Evolutionary conservation across 2,329 filamentous ascomycete genomes (phyloP).

Genomic region (Aureobasidium sp.): DNA sequence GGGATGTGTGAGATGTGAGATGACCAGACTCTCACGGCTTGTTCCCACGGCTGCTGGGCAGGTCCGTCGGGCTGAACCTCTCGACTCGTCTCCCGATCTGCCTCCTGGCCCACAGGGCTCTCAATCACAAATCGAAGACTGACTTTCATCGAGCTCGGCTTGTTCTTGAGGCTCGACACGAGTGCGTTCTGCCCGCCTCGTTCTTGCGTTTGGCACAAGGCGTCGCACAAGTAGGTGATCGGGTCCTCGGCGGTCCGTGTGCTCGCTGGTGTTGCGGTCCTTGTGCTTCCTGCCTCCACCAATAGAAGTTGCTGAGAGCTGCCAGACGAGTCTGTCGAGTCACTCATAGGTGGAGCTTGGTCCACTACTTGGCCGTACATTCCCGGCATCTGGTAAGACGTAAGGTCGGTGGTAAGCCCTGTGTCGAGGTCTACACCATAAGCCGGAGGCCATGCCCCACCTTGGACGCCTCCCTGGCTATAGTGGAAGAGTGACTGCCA

Average conservation of each 20-base stretch:
- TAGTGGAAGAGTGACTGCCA: too few relatives aligned
- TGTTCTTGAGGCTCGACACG: background rate
- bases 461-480: too few relatives aligned
- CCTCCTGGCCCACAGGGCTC: background rate
- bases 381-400: background rate
- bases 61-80: background rate
- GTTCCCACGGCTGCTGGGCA: background rate
- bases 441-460: background rate
- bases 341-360: slow-evolving; percentile 1
- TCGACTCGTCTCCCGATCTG: slow-evolving; percentile 2
- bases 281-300: background rate
- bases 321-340: background rate
- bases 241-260: background rate
- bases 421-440: background rate
- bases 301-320: background rate
- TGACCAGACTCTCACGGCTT: background rate
- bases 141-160: slow-evolving; percentile 3
- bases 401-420: background rate
- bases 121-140: slow-evolving; percentile 2
- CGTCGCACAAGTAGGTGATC: background rate
- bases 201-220: background rate
- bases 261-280: background rate
- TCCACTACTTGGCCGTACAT: background rate
- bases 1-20: background rate
- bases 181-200: background rate